These are phyloP conservation scores for Flaveria robusta DNA, from an alignment of 129 eudicot genomes.

Conservation along the genomic window DNA sequence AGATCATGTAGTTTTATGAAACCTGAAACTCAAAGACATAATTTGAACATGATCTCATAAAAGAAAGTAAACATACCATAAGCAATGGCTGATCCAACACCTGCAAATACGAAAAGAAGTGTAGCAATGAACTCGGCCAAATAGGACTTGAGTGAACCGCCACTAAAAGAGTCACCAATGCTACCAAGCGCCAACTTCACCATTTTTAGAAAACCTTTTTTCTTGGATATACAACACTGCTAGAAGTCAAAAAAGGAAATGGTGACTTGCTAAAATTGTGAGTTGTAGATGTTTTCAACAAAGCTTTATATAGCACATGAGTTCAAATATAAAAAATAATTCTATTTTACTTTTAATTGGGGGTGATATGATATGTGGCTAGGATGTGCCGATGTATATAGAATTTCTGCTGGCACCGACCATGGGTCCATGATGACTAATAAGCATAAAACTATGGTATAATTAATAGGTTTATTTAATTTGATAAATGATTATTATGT, in stretches of 20 bases:
- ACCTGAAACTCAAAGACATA: background rate
- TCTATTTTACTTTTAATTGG: background rate
- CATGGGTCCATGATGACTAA: constrained; percentile 34
- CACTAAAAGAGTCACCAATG: constrained; percentile 51
- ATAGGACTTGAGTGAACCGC: constrained; percentile 40
- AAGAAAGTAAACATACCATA: constrained; percentile 22
- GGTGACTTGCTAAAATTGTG: constrained; percentile 29
- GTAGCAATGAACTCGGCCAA: constrained; percentile 63
- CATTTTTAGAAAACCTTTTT: constrained; percentile 39
- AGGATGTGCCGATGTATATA: constrained; percentile 3
- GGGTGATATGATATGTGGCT: background rate
- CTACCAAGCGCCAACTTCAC: constrained; percentile 56
- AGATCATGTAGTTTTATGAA: too few species aligned
- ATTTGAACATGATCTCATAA: background rate
- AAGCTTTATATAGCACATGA: constrained; percentile 39
- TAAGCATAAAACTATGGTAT: background rate
- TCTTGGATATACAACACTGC: background rate
- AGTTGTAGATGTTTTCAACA: constrained; percentile 23
- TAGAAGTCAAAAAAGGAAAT: constrained; percentile 13
- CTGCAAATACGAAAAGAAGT: constrained; percentile 56
- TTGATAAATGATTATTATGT: background rate
- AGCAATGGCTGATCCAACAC: constrained; percentile 58
- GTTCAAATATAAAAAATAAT: background rate
- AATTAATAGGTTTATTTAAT: background rate
- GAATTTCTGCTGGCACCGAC: constrained; percentile 44